Evolutionary conservation across 1,139 yeast species (phyloP), one percentile per base, ranked within the genome.

Genomic region (Blastobotrys persicus): DNA sequence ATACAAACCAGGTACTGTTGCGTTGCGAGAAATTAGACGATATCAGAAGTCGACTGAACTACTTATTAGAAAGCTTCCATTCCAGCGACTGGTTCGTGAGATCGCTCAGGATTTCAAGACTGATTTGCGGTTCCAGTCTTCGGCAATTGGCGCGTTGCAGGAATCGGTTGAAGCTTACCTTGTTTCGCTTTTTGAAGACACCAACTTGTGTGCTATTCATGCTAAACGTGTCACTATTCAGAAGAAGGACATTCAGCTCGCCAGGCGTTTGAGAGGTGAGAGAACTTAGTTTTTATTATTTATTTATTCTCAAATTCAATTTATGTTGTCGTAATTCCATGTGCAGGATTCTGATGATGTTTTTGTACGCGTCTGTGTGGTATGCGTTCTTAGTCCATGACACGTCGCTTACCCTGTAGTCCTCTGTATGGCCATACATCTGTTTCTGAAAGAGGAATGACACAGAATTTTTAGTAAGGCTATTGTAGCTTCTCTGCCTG

Each of bases 1-100:
- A 86, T 91, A 89, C 80, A 89, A 89, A 91, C 98, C 98, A 75
- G 98, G 98, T 88, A 91, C 97, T 71, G 97, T 91, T 71, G 98
- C 98, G 67, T 86, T 91, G 74, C 89, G 97, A 86, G 98, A 89
- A 81, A 91, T 91, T 71, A 88, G 97, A 85, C 88, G 96, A 81
- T 91, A 89, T 83, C 97, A 89, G 80, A 89, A 89, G 78, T 87
- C 96, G 59, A 89, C 97, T 68, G 97, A 89, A 77, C 80, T 89
- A 54, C 82, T 89, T 74, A 89, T 89, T 77, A 88, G 97, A 84
- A 89, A 89, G 79, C 82, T 89, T 67, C 97, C 97, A 59, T 89
- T 89, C 94, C 97, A 89, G 80, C 87, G 97, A 83, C 83, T 89
- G 71, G 97, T 89, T 57, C 85, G 96, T 78, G 96, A 89, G 78